Evolutionary conservation across 495 filamentous ascomycete genomes (phyloP).

Genomic region (Talaromyces adpressus): DNA sequence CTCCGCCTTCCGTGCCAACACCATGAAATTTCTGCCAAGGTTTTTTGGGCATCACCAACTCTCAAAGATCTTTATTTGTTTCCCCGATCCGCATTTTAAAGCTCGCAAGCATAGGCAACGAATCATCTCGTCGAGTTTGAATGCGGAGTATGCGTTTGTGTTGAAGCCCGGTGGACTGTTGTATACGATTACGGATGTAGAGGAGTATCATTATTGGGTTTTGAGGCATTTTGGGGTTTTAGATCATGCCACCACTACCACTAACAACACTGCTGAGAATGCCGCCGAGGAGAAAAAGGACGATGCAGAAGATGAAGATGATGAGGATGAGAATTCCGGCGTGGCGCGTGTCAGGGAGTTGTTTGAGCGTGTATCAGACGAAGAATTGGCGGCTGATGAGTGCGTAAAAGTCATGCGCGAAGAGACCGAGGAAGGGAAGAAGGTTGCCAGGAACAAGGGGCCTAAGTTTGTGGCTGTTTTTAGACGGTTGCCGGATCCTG

Average conservation of each 20-base stretch:
- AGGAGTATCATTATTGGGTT: slow-evolving; percentile 92
- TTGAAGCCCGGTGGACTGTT: slow-evolving; percentile 74
- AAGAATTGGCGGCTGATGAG: slow-evolving; percentile 63
- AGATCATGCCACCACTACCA: slow-evolving; percentile 21
- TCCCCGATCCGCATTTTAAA: slow-evolving; percentile 98
- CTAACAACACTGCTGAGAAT: not conserved
- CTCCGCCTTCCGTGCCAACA: slow-evolving; percentile 79
- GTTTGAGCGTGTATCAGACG: slow-evolving; percentile 48
- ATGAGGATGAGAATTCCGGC: slow-evolving; percentile 16
- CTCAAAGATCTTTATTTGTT: slow-evolving; percentile 90
- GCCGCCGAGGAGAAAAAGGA: slow-evolving; percentile 7
- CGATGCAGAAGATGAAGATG: slow-evolving; percentile 13
- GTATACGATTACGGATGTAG: slow-evolving; percentile 96
- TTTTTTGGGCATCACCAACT: slow-evolving; percentile 76
- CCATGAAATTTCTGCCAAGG: slow-evolving; percentile 97
- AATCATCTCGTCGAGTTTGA: slow-evolving; percentile 82
- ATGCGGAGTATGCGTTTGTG: slow-evolving; percentile 89
- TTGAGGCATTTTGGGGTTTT: slow-evolving; percentile 60
- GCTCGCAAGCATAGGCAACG: slow-evolving; percentile 91
- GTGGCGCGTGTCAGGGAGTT: slow-evolving; percentile 43
- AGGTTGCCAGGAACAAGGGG: slow-evolving; percentile 85
- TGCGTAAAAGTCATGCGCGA: slow-evolving; percentile 75
- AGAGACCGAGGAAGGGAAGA: slow-evolving; percentile 96
- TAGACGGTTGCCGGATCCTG: slow-evolving; percentile 70
- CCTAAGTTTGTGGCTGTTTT: slow-evolving; percentile 84